Base-by-base conservation (phyloP, 441 rosid genomes). In the Adansonia grandidieri region DNA sequence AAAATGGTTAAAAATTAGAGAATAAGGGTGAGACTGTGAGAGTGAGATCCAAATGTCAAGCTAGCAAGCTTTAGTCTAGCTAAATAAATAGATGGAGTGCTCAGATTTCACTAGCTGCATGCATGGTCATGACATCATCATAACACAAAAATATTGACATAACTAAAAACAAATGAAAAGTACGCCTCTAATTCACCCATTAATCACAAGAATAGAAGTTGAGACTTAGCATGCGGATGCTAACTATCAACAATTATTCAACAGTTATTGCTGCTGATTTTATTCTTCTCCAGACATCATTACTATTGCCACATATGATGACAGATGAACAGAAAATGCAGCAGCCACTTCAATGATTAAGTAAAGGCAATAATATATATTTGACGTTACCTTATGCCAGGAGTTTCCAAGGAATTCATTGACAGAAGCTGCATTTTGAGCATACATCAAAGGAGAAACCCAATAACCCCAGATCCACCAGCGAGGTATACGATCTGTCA, bases 401-500 rank as follows among this genome's bases (percentile, higher is more conserved):
- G 96, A 85, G 85, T 88, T 90, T 28, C 98, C 96, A 32, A 94
- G 99, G 82, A 96, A 90, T 80, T 96, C 99, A 84, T 92, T 96
- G 48, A 96, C 97, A 62, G 99, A 90, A 83, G 95, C 98, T 50
- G 98, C 99, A 83, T 92, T 93, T 88, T 96, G 98, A 83, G 94
- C 95, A 80, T 94, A 96, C 91, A 90, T 90, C 91, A 96, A 81
- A 63, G 98, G 98, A 83, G 98, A 96, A 68, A 93, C 67, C 99
- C 98, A 96, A 87, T 83, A 96, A 80, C 98, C 99, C 99, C 98
- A 96, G 74, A 91, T 87, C 99, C 99, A 96, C 99, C 98, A 93
- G n/a, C 78, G 80, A 8, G 98, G 99, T 74, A 96, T 92, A 74
- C 85, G 81, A 82, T 96, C 98, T 96, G 92, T 76, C 77, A 86